Base-by-base conservation (phyloP, 169 alveolate genomes). In the Eimeria praecox region DNA sequence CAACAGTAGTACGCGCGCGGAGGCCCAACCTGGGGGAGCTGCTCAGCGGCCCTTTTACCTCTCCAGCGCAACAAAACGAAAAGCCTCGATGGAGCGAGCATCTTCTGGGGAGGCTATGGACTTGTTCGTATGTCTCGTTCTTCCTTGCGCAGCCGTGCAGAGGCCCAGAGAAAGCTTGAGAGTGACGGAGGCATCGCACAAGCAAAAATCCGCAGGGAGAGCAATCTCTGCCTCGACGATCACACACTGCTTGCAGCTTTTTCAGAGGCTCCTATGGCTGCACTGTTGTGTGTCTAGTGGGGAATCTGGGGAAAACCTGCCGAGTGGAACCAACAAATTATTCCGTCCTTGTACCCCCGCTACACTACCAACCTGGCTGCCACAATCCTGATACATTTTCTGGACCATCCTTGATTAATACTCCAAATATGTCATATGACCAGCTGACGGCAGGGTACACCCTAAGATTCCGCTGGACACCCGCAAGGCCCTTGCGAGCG, bases 101-200 rank as follows among this genome's bases (percentile, higher is more conserved):
- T 59, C 93, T 62, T 62, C 83, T 0, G 93, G 83, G 22, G 93
- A 27, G 40, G 93, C 93, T 3, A 78, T 78, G 64, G 88, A 78
- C 88, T 27, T 78, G 62, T 14, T 40, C 22, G 27, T 42, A 33
- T 44, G 42, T 1, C 66, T 46, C 64, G 12, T 27, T 44, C 62
- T 44, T 44, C 10, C 20, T 78, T 10, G 66, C 66, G 35, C 66
- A 1, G 46, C 88, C 88, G 40, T 3, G 69, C 38, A 49, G 66
- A 44, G 69, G 42, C 88, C 62, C 69, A 49, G 64, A n/a, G 35
- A 46, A 46, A 77, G 9, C 88, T 44, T 10, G 83, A 9, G 30
- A 35, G 6, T 16, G 88, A 2, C 44, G 44, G 69, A 78, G 88
- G 24, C 88, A 44, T 3, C 69, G 64, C 88, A 78, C 66, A 35